Evolutionary conservation across 106 monocot genomes (phyloP), one percentile per base, ranked within the genome.

Genomic region (Chionographis japonica): DNA sequence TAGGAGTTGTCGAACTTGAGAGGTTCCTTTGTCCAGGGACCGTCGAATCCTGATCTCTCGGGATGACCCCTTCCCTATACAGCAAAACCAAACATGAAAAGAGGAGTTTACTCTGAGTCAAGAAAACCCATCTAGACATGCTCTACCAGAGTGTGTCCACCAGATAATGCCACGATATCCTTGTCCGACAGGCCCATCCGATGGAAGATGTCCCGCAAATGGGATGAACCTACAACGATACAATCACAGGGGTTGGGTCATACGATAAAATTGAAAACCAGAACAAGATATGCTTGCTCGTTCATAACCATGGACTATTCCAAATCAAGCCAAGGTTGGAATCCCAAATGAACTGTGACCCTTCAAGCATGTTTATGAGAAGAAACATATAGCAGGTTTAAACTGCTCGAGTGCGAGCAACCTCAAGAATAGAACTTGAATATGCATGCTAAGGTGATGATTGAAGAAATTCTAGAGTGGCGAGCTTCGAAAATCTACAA

Each of bases 21-120:
- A 62, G 92, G 98, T 36, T 98, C 93, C 37, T 70, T 81, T 2
- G 98, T 98, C 98, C 98, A 98, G 19, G 89, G 72, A 57, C 98
- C 98, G 16, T 97, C 92, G 72, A 97, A 98, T 63, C 98, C 98
- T 35, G 98, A 93, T 61, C 98, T 87, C 49, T 98, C 98, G 62
- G 78, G 78, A 81, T 93, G 98, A 53, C 90, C 98, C 77, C 58
- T 90, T 35, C 94, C 94, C 94, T 94, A 6, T 75, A 15, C 15
- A 63, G 46, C 36, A 69, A 69, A 61, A 72, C 60, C 59, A 66
- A 15, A 38, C 18, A 37, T 16, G 52, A 50, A 41, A 35, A 13
- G 38, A 10, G 27, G 41, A 57, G 54, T 65, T 52, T 56, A 54
- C 4, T 42, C 49, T 9, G 14, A 27, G 41, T 8, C 51, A 54